Base-by-base conservation (phyloP, 2,329 filamentous ascomycete genomes). In the Trichoderma afroharzianum region DNA sequence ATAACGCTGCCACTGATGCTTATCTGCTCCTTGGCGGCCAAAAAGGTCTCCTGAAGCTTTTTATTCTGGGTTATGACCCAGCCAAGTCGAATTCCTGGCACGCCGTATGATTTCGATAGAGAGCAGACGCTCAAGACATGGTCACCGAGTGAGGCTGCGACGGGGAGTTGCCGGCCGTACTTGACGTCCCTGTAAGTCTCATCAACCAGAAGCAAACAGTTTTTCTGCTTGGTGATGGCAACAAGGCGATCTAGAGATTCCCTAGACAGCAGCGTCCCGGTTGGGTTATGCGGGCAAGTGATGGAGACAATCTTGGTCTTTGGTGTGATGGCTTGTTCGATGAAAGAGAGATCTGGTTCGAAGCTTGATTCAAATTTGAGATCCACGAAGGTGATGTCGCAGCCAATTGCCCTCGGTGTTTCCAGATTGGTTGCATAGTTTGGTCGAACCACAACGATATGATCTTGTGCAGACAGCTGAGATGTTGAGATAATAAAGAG, bases 381-480 rank as follows among this genome's bases (percentile, higher is more conserved):
- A 21, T 77, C 74, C 9, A 76, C 62, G 63, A 68, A 74, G 5
- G 74, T 74, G 26, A 77, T 77, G 1, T 73, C 71, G 61, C 74
- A 77, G 3, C 76, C 75, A 12, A 76, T 75, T 5, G 75, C 68
- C 39, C 71, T 72, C 3, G 76, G 75, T 0, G 71, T 75, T 57
- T 77, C 76, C 3, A 76, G 53, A 47, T 75, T 77, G 24, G 74
- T 76, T 0, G 76, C 73, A 24, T 77, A 77, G 62, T 77, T 77
- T 21, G 76, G 76, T 28, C 26, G 24, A 4, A 26, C 15, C 24
- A 57, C 26, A 14, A 30, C 26, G 15, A 57, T 26, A 26, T 28
- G 26, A 57, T 30, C 24, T 2, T 57, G 53, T 26, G 53, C 53
- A 2, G 53, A 57, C 26, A 57, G 6, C 1, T 57, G 53, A 18